phyloP scores from a whole-genome alignment of 1,284 basidiomycete genomes.

The Naganishia liquefaciens region DNA sequence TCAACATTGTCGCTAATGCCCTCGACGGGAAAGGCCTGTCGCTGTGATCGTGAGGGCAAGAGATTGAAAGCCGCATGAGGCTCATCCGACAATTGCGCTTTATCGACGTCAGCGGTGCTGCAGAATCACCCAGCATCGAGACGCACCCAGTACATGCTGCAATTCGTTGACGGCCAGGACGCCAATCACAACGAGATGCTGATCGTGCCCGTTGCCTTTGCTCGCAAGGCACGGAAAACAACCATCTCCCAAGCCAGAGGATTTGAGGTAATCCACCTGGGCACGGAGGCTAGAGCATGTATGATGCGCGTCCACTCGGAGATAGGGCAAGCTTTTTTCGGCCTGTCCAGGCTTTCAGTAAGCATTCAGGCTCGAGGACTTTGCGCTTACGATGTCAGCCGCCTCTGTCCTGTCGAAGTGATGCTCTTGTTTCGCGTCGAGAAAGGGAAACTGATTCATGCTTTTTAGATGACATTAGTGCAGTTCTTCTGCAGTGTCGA shows the following conservation, averaged over 20 bases:
- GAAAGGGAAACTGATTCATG: constrained; percentile 77
- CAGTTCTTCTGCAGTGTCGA: neutral
- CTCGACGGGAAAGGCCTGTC: constrained; percentile 40
- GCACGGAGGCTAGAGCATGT: constrained; percentile 70
- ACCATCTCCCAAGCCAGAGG: constrained; percentile 70
- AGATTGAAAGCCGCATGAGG: constrained; percentile 68
- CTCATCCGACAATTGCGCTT: constrained; percentile 68
- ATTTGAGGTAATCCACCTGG: constrained; percentile 64
- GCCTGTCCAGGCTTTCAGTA: constrained; percentile 6
- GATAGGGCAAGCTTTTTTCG: constrained; percentile 50
- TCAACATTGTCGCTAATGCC: constrained; percentile 48
- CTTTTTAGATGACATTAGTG: constrained; percentile 46
- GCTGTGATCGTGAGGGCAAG: constrained; percentile 47
- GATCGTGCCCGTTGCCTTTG: constrained; percentile 57
- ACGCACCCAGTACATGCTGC: constrained; percentile 85
- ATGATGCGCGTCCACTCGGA: constrained; percentile 67
- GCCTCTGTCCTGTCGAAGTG: constrained; percentile 77
- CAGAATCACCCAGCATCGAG: no score
- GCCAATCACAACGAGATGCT: constrained; percentile 71
- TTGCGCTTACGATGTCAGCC: constrained; percentile 64
- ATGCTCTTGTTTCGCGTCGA: constrained; percentile 85
- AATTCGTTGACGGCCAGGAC: constrained; percentile 91
- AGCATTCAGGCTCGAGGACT: no score
- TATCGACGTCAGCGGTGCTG: constrained; percentile 3
- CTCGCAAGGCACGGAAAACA: constrained; percentile 74